Conservation (phyloP, 2,329 filamentous ascomycete genomes). For the Teratosphaeria zuluensis region DNA sequence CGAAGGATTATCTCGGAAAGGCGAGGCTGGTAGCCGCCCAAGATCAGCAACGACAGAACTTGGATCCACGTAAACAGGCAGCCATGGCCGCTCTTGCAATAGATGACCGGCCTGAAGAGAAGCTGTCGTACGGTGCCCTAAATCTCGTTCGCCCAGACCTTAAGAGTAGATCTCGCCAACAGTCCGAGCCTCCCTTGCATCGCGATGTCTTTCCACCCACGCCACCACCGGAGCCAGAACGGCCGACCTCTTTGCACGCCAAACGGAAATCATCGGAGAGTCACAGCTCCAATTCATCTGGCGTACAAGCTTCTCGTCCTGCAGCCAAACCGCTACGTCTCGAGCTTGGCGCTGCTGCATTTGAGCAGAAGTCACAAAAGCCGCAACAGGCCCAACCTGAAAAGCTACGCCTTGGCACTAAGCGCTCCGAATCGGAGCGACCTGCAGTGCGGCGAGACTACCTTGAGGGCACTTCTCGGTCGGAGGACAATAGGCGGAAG, state of each 20-base stretch:
- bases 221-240: slow-evolving; percentile 82
- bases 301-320: slow-evolving; percentile 30
- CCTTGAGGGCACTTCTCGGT: slow-evolving; percentile 17
- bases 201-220: slow-evolving; percentile 92
- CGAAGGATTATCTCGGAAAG: slow-evolving; percentile 95
- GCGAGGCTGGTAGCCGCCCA: slow-evolving; percentile 78
- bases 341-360: slow-evolving; percentile 40
- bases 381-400: slow-evolving; percentile 18
- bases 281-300: slow-evolving; percentile 33
- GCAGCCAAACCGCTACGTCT: slow-evolving; percentile 36
- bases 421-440: slow-evolving; percentile 36
- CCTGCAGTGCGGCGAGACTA: slow-evolving; percentile 28
- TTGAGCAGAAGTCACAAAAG: slow-evolving; percentile 22
- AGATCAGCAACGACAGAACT: slow-evolving; percentile 13
- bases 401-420: slow-evolving; percentile 27
- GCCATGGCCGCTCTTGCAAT: slow-evolving; percentile 41
- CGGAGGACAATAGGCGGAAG: slow-evolving; percentile 30
- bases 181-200: slow-evolving; percentile 70
- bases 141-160: slow-evolving; percentile 86
- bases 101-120: slow-evolving; percentile 74
- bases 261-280: slow-evolving; percentile 31
- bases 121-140: slow-evolving; percentile 82
- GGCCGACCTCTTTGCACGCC: slow-evolving; percentile 16
- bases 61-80: slow-evolving; percentile 21
- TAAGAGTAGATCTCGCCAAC: slow-evolving; percentile 63